Conservation (phyloP, 768 basidiomycete species). For the Leccinum pellstonianum region DNA sequence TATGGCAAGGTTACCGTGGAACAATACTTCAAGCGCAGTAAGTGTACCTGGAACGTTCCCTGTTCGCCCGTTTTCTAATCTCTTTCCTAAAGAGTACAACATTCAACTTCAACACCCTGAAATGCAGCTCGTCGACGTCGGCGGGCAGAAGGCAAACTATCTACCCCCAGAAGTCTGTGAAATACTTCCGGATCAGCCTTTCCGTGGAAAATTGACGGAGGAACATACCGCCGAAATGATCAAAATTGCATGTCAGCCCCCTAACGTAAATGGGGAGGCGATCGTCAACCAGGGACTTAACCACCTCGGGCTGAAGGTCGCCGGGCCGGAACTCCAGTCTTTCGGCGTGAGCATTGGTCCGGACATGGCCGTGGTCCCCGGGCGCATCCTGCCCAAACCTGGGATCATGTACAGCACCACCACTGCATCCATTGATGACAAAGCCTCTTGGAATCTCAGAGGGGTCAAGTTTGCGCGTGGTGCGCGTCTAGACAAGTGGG, state of each 20-base stretch:
- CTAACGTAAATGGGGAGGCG: conserved; percentile 46
- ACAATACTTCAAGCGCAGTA: conserved; percentile 48
- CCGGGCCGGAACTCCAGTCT: conserved; percentile 35
- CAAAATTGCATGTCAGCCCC: conserved; percentile 46
- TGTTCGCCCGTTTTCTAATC: neutral
- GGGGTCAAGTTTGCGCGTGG: conserved; percentile 61
- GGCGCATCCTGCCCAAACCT: conserved; percentile 47
- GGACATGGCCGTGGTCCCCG: conserved; percentile 56
- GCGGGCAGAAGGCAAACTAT: conserved; percentile 40
- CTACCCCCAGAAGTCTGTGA: conserved; percentile 50
- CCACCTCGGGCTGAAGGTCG: conserved; percentile 41
- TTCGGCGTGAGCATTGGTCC: conserved; percentile 48
- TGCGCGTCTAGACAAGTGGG: conserved; percentile 58
- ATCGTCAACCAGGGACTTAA: conserved; percentile 44
- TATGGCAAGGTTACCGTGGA: conserved; percentile 44
- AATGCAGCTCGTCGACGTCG: conserved; percentile 49
- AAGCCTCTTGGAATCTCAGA: conserved; percentile 53
- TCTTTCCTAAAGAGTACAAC: conserved; percentile 40
- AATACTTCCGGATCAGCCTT: conserved; percentile 43
- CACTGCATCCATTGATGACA: conserved; percentile 39
- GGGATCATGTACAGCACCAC: conserved; percentile 38
- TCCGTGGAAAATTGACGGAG: conserved; percentile 52
- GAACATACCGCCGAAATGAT: conserved; percentile 55
- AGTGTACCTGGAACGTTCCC: conserved; percentile 14
- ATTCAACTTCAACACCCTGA: conserved; percentile 39